Conservation (phyloP, 805 yeast genomes). For the Starmerella scarabaei region DNA sequence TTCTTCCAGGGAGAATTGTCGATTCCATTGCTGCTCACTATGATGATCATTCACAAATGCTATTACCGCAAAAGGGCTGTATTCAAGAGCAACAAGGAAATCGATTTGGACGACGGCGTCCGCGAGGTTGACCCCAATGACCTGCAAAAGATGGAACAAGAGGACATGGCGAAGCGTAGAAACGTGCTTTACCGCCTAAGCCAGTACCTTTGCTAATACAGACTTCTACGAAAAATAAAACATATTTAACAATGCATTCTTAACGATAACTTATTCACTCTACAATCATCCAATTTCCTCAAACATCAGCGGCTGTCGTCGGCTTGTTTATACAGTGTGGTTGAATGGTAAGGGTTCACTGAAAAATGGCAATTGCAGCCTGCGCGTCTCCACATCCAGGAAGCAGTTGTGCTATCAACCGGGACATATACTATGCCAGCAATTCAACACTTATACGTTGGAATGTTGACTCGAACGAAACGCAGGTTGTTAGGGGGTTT, state of each 20-base stretch:
- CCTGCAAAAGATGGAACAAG: slow-evolving; percentile 4
- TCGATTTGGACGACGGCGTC: too few species aligned
- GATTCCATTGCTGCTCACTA: slow-evolving; percentile 27
- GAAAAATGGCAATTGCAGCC: slow-evolving; percentile 7
- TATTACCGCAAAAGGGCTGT: too few species aligned
- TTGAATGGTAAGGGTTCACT: too few species aligned
- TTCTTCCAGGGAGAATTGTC: slow-evolving; percentile 33
- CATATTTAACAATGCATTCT: too few species aligned
- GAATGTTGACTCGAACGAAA: slow-evolving; percentile 1
- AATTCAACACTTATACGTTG: slow-evolving; percentile 5
- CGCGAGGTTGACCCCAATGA: slow-evolving; percentile 27
- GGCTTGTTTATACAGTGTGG: too few species aligned
- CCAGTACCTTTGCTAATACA: neutral
- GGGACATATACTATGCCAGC: slow-evolving; percentile 9
- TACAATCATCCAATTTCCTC: too few species aligned
- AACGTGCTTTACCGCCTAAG: slow-evolving; percentile 4
- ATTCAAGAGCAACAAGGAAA: too few species aligned
- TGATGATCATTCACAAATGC: slow-evolving; percentile 14
- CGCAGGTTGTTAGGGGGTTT: slow-evolving; percentile 1
- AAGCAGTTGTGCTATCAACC: slow-evolving; percentile 1
- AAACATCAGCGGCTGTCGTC: too few species aligned
- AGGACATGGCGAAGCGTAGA: slow-evolving; percentile 2
- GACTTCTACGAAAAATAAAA: too few species aligned
- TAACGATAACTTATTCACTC: too few species aligned
- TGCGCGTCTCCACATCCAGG: slow-evolving; percentile 14